Conservation (phyloP, 345 rosid genomes). For the Firmiana major region DNA sequence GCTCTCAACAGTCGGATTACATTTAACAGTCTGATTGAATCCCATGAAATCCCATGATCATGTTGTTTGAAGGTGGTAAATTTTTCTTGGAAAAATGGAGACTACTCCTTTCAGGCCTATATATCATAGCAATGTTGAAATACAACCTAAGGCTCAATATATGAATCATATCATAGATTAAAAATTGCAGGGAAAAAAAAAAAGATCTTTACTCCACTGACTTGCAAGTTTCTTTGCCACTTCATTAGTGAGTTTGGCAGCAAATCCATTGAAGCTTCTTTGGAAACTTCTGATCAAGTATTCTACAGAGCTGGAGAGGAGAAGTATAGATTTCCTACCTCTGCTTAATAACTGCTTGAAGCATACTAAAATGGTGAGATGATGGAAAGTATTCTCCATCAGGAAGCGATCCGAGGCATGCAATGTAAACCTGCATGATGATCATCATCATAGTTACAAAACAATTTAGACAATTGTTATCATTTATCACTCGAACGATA, state of each 20-base stretch:
- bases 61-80: constrained; percentile 25
- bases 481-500: too few species aligned
- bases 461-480: too few species aligned
- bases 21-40: constrained; percentile 5
- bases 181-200: neutral
- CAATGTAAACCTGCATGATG: too few species aligned
- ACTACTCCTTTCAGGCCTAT: constrained; percentile 24
- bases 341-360: constrained; percentile 22
- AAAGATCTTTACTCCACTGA: constrained; percentile 15
- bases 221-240: constrained; percentile 40
- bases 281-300: constrained; percentile 42
- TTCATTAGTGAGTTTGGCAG: constrained; percentile 35
- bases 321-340: constrained; percentile 12
- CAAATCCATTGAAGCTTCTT: constrained; percentile 62
- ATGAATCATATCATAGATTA: neutral
- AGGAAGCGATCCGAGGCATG: constrained; percentile 37
- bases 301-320: constrained; percentile 19
- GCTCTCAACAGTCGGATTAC: constrained; percentile 21
- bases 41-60: constrained; percentile 36
- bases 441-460: too few species aligned
- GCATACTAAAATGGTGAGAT: constrained; percentile 32
- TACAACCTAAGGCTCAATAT: too few species aligned
- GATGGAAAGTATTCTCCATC: constrained; percentile 14
- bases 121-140: neutral
- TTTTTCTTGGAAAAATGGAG: constrained; percentile 18